Conservation (phyloP, 2,329 filamentous ascomycete species). For the Ophiosphaerella herpotricha region DNA sequence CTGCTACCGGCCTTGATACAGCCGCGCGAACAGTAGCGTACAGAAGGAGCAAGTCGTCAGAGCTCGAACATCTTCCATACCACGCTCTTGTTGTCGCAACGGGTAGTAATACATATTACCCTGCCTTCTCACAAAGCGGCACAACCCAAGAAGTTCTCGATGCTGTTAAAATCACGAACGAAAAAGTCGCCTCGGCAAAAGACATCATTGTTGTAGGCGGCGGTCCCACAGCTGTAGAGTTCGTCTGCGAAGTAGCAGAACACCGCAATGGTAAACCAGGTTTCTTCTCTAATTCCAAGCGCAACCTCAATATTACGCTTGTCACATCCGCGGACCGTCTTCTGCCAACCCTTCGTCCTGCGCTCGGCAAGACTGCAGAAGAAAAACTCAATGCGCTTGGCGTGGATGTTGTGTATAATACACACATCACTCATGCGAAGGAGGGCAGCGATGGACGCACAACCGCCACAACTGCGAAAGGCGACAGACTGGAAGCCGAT, state of each 20-base stretch:
- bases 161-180: constrained; percentile 44
- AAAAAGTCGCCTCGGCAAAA: constrained; percentile 45
- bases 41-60: constrained; percentile 28
- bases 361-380: constrained; percentile 51
- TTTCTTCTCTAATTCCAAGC: constrained; percentile 39
- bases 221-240: constrained; percentile 55
- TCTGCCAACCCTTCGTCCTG: constrained; percentile 48
- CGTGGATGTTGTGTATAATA: constrained; percentile 51
- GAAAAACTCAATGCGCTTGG: constrained; percentile 53
- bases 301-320: constrained; percentile 51
- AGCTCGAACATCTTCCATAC: constrained; percentile 49
- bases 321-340: constrained; percentile 49
- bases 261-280: constrained; percentile 46
- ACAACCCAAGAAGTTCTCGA: constrained; percentile 24
- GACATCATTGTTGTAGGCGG: constrained; percentile 55
- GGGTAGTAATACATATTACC: constrained; percentile 54
- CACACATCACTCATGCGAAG: constrained; percentile 36
- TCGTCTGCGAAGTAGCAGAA: constrained; percentile 56
- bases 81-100: constrained; percentile 63
- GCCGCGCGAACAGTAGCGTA: constrained; percentile 52
- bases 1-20: constrained; percentile 54
- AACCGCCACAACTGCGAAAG: constrained; percentile 47
- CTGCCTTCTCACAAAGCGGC: constrained; percentile 51
- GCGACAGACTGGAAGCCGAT: constrained; percentile 54
- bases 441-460: constrained; percentile 43